Percentiles rank a stretch among this genome's conserved stretches.
phyloP scores from a whole-genome alignment of 2,329 filamentous ascomycete genomes.

The Cordyceps cateniannulata region DNA sequence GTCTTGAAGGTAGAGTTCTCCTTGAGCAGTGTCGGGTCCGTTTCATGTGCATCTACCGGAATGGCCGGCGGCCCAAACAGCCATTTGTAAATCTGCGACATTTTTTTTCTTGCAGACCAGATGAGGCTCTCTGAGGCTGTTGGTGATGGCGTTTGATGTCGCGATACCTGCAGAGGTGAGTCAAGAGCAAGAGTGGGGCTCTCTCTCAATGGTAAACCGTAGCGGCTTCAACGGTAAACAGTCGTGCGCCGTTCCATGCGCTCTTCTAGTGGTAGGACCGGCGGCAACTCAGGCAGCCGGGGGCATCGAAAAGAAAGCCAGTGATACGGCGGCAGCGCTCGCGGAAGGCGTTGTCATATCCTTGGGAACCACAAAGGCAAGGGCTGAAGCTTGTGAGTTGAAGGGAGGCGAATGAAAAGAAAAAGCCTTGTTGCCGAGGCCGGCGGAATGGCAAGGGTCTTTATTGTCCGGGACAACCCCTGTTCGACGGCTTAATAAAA shows the following conservation, averaged over 20 bases:
- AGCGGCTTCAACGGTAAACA: not conserved
- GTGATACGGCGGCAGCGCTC: not conserved
- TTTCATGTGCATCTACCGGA: constrained; percentile 31
- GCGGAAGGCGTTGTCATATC: not conserved
- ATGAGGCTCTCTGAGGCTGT: not conserved
- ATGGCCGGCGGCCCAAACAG: constrained; percentile 17
- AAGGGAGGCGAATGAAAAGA: not conserved
- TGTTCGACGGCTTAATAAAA: not conserved
- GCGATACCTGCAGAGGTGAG: constrained; percentile 5
- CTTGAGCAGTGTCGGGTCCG: constrained; percentile 73
- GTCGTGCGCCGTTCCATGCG: constrained; percentile 5
- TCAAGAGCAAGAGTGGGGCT: constrained; percentile 9
- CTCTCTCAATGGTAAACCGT: not conserved
- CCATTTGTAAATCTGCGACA: constrained; percentile 8
- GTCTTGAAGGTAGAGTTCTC: constrained; percentile 66
- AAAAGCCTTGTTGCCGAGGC: not conserved
- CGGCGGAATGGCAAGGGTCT: not conserved
- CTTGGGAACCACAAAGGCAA: not conserved
- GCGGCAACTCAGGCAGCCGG: constrained; percentile 1
- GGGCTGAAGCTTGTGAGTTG: not conserved
- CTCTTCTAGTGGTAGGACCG: not conserved
- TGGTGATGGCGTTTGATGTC: constrained; percentile 1
- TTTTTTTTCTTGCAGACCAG: not conserved
- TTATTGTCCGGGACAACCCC: not conserved
- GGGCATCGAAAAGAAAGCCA: constrained; percentile 3